phyloP scores from a whole-genome alignment of 805 yeast species.

The Candida krabiensis region DNA sequence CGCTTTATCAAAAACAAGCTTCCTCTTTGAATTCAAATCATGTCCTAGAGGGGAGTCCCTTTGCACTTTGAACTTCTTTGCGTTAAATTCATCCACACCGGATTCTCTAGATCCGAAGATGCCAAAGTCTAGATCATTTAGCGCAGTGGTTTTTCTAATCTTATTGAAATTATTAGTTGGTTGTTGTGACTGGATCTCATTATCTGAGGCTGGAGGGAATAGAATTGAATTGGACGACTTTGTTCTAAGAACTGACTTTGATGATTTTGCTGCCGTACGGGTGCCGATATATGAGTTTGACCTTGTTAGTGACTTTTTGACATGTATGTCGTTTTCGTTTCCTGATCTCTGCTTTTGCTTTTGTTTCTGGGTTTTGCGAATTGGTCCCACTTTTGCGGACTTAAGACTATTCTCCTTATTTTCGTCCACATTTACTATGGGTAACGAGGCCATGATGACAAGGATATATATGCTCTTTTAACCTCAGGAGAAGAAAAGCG shows the following conservation, averaged over 20 bases:
- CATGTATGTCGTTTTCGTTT: conserved; percentile 12
- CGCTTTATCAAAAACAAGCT: conserved; percentile 14
- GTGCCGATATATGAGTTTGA: conserved; percentile 13
- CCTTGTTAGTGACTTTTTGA: conserved; percentile 14
- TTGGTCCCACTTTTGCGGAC: conserved; percentile 8
- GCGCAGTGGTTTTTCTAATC: conserved; percentile 20
- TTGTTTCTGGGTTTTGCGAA: not conserved
- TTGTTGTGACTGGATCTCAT: too few species aligned
- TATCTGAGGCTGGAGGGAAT: conserved; percentile 9
- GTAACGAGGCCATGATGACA: not conserved
- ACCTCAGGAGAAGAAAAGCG: too few species aligned
- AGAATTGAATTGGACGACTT: conserved; percentile 26
- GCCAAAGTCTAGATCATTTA: conserved; percentile 7
- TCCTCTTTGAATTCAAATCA: conserved; percentile 17
- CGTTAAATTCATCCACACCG: conserved; percentile 12
- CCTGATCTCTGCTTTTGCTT: not conserved
- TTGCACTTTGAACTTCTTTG: conserved; percentile 33
- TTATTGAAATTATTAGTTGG: conserved; percentile 19
- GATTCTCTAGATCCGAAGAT: not conserved
- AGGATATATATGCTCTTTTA: too few species aligned
- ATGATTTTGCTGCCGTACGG: conserved; percentile 17
- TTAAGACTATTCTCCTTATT: conserved; percentile 21
- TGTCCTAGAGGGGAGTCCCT: conserved; percentile 29
- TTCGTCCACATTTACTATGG: conserved; percentile 6
- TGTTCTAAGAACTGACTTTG: conserved; percentile 23